Evolutionary conservation across 805 yeast genomes (phyloP), one percentile per base, ranked within the genome.

Genomic region (Candida piceae): DNA sequence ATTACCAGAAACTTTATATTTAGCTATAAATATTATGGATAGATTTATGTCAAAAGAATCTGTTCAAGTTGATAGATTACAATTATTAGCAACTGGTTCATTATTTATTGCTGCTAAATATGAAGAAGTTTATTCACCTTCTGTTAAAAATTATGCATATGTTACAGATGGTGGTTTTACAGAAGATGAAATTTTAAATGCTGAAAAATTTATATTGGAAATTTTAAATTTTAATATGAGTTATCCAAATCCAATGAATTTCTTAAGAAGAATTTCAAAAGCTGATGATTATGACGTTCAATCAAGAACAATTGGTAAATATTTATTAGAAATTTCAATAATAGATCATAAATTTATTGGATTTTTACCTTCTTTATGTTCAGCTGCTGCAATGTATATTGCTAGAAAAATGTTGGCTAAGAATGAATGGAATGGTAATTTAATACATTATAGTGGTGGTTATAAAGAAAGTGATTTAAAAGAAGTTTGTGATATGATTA

Each of bases 361-460:
- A 16, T 64, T 72, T 43, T 72, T 76, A 45, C 95, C 96, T 7
- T 83, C 95, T 13, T 66, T 79, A 41, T 72, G 88, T 44, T 76
- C 94, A n/a, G 94, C 95, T 2, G 80, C 88, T 40, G 83, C 96
- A 19, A 84, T 87, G 94, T 84, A 74, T 59, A 70, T 86, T 34
- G 78, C 95, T 6, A 72, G 95, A 50, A 70, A 72, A 49, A 81
- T 87, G 61, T 63, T 85, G 48, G 82, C 81, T 16, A 78, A 62
- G 48, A 48, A 36, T 41, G 80, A 78, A 23, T 89, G 97, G 97
- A 79, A 80, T 55, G 83, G 84, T 7, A 89, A 88, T 61, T 67
- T 90, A 47, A 78, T 86, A 32, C 96, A 87, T 56, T 93, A 90
- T 60, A 80, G 93, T 16, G 97, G 97, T 23, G 97, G 95, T 9